Conservation (phyloP, 306 rosid species). For the Prunus padus region DNA sequence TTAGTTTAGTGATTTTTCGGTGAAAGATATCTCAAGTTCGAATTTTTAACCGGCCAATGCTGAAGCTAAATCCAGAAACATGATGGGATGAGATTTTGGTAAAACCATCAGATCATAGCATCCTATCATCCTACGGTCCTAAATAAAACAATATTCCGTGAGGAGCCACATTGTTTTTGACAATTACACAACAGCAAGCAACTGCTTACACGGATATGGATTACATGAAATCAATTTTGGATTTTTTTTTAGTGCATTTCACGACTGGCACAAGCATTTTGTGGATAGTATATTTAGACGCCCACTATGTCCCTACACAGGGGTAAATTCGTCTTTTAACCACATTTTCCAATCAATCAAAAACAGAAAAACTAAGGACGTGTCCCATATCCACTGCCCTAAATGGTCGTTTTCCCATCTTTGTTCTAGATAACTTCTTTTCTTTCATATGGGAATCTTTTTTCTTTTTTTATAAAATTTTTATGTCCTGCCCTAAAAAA, state of each 20-base stretch:
- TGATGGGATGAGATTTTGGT: neutral
- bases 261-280: no score
- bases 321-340: constrained; percentile 33
- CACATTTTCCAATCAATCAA: constrained; percentile 25
- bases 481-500: neutral
- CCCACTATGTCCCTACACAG: neutral
- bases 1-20: no score
- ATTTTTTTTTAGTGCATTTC: no score
- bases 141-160: neutral
- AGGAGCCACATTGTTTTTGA: neutral
- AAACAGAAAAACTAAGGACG: constrained; percentile 19
- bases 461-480: no score
- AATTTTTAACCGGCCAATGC: neutral
- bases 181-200: neutral
- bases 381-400: constrained; percentile 31
- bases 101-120: neutral
- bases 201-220: neutral
- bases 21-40: no score
- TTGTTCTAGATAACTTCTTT: neutral
- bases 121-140: neutral
- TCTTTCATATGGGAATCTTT: neutral
- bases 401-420: constrained; percentile 33
- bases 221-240: neutral
- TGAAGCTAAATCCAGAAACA: neutral
- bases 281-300: no score